A percentile compares a stretch with the other conserved stretches of the same genome.
Conservation (phyloP, 805 yeast species). For the Wickerhamomyces chambardii region DNA sequence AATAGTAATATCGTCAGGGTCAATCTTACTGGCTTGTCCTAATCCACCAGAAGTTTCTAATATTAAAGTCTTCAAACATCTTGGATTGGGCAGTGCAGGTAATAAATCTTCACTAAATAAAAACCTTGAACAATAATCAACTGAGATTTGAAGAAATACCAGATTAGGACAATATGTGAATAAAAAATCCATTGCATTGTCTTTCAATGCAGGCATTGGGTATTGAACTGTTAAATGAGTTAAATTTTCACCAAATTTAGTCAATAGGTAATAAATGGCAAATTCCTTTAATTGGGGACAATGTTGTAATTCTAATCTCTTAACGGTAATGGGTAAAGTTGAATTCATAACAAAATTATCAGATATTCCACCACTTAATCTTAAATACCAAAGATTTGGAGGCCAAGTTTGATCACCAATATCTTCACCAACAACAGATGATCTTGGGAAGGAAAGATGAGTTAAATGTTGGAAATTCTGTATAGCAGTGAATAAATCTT, state of each 20-base stretch:
- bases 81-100: slow-evolving; percentile 17
- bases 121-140: slow-evolving; percentile 61
- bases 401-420: slow-evolving; percentile 68
- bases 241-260: slow-evolving; percentile 58
- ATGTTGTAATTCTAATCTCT: slow-evolving; percentile 70
- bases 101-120: slow-evolving; percentile 37
- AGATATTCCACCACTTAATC: slow-evolving; percentile 85
- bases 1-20: slow-evolving; percentile 82
- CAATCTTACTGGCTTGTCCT: slow-evolving; percentile 76
- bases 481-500: slow-evolving; percentile 72
- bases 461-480: slow-evolving; percentile 52
- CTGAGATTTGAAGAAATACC: slow-evolving; percentile 52
- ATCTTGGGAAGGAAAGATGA: slow-evolving; percentile 79
- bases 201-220: slow-evolving; percentile 79
- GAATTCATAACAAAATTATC: slow-evolving; percentile 68
- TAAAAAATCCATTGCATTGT: slow-evolving; percentile 62
- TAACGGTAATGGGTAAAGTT: slow-evolving; percentile 64
- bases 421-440: slow-evolving; percentile 66
- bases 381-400: slow-evolving; percentile 54
- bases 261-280: slow-evolving; percentile 53
- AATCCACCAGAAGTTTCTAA: slow-evolving; percentile 81
- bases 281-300: slow-evolving; percentile 71
- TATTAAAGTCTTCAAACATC: slow-evolving; percentile 53
- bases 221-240: slow-evolving; percentile 60
- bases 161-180: slow-evolving; percentile 75